Conservation (phyloP, 164 flowering plant species). For the Tetracentron sinense region DNA sequence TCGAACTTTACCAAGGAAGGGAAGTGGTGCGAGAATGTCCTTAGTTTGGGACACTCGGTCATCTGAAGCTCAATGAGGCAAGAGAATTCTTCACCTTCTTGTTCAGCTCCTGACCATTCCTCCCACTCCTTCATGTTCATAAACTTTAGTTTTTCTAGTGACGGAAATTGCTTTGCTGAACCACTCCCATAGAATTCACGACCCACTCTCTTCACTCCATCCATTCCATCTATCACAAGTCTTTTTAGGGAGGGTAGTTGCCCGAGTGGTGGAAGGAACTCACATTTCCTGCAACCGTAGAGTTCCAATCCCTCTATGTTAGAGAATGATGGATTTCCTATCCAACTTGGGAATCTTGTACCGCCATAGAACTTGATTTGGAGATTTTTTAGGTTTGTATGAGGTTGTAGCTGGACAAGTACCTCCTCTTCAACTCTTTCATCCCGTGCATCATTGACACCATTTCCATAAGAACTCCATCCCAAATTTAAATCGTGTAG, state of each 20-base stretch:
- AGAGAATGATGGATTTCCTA: too few relatives aligned
- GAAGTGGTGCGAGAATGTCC: not conserved
- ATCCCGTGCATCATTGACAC: too few relatives aligned
- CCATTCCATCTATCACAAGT: constrained; percentile 6
- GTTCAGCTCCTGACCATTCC: constrained; percentile 11
- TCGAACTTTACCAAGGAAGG: not conserved
- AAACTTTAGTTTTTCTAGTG: constrained; percentile 14
- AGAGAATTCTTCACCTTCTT: constrained; percentile 10
- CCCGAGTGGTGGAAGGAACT: constrained; percentile 35
- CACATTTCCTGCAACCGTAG: too few relatives aligned
- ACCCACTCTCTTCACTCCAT: constrained; percentile 10
- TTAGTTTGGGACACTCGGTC: constrained; percentile 12
- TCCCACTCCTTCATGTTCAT: constrained; percentile 18
- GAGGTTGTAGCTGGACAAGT: too few relatives aligned
- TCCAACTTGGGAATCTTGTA: too few relatives aligned
- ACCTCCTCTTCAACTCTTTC: too few relatives aligned
- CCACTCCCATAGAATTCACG: constrained; percentile 19
- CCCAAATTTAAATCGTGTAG: too few relatives aligned
- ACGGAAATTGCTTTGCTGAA: constrained; percentile 12
- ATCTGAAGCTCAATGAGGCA: constrained; percentile 17
- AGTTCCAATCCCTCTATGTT: too few relatives aligned
- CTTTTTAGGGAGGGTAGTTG: constrained; percentile 23
- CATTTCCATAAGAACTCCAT: too few relatives aligned
- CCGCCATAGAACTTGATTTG: too few relatives aligned
- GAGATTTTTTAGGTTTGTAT: too few relatives aligned